Evolutionary conservation across 2,329 filamentous ascomycete species (phyloP).

Genomic region (Cadophora luteo-olivacea): DNA sequence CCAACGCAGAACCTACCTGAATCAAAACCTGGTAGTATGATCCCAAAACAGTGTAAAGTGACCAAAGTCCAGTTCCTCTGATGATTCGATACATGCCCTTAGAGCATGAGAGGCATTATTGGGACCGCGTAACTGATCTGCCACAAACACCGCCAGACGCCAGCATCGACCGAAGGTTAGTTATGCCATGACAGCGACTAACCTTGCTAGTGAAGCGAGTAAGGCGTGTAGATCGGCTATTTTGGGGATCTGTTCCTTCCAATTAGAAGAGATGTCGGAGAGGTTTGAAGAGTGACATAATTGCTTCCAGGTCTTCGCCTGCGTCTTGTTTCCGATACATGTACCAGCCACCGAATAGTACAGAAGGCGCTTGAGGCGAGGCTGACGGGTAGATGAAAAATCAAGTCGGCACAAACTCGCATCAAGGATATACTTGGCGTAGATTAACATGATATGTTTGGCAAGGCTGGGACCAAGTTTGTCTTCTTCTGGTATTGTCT

Average conservation of each 20-base stretch:
- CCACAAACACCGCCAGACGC: slow-evolving; percentile 27
- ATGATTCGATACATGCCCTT: slow-evolving; percentile 16
- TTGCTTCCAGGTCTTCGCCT: slow-evolving; percentile 25
- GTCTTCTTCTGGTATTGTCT: background rate
- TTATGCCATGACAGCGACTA: slow-evolving; percentile 31
- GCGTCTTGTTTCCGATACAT: slow-evolving; percentile 6
- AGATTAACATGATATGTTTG: background rate
- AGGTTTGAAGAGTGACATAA: slow-evolving; percentile 27
- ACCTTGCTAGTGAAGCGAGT: slow-evolving; percentile 24
- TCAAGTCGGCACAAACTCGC: slow-evolving; percentile 1
- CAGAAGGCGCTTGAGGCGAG: slow-evolving; percentile 16
- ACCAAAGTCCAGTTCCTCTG: slow-evolving; percentile 7
- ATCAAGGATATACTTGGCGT: background rate
- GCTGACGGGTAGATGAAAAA: slow-evolving; percentile 17
- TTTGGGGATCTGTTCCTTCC: slow-evolving; percentile 9
- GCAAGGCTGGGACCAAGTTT: background rate
- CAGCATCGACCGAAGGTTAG: slow-evolving; percentile 18
- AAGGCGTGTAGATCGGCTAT: slow-evolving; percentile 23
- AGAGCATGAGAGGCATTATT: slow-evolving; percentile 29
- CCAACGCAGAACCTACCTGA: background rate
- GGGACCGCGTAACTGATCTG: slow-evolving; percentile 32
- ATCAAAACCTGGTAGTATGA: slow-evolving; percentile 17
- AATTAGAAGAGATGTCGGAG: slow-evolving; percentile 21
- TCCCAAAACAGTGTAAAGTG: slow-evolving; percentile 30
- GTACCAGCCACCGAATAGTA: background rate